A percentile compares a stretch with the other conserved stretches of the same genome.
Conservation (phyloP, 2,329 filamentous ascomycete genomes). For the Calonectria crousiana region DNA sequence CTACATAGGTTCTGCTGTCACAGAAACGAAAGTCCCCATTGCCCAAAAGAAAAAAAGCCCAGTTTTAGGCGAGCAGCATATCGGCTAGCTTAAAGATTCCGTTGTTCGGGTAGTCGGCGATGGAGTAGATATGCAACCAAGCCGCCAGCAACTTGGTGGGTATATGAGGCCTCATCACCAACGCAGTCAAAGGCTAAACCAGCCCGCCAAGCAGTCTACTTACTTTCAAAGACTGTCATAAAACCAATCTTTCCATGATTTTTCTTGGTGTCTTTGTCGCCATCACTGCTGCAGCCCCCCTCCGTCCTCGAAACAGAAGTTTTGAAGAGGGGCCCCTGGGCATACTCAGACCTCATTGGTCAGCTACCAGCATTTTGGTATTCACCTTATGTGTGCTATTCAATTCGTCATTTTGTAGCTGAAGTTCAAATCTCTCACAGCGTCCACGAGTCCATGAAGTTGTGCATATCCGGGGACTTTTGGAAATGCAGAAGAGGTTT, state of each 20-base stretch:
- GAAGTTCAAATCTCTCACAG: too few species aligned
- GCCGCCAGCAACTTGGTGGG: accelerated
- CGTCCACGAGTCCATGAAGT: too few species aligned
- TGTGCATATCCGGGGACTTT: too few species aligned
- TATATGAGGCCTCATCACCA: neutral
- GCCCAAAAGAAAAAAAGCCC: neutral
- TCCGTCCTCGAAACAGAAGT: neutral
- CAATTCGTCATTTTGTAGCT: too few species aligned
- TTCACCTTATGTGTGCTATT: too few species aligned
- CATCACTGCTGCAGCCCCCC: neutral
- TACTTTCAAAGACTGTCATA: neutral
- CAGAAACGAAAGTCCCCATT: neutral
- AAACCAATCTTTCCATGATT: neutral
- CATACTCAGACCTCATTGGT: too few species aligned
- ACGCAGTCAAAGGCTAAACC: neutral
- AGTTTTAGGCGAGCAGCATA: neutral
- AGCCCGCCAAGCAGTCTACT: neutral
- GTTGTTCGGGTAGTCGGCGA: neutral
- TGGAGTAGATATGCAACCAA: neutral
- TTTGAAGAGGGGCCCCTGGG: neutral
- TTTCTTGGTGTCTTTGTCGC: neutral
- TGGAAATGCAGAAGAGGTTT: too few species aligned
- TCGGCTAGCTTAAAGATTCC: neutral
- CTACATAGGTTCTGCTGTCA: neutral
- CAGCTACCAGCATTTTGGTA: too few species aligned